Percentiles rank a stretch among this genome's conserved stretches.
These are phyloP conservation scores for Acidiella bohemica DNA, from an alignment of 495 filamentous ascomycete species.

Conservation along the genomic window DNA sequence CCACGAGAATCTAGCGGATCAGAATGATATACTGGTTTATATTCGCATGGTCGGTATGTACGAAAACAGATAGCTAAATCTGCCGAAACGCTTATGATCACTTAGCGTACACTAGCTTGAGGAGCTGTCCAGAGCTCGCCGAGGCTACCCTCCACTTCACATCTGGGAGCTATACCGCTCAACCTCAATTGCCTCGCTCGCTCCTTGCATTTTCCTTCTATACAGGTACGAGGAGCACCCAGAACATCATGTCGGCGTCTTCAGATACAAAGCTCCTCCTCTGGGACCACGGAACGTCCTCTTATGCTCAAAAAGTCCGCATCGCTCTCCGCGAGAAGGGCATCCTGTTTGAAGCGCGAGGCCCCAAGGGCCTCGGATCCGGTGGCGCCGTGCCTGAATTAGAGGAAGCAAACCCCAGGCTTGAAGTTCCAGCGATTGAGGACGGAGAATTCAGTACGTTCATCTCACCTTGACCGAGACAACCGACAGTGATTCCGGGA, in stretches of 20 bases:
- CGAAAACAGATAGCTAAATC: neutral
- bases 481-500: no score
- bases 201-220: no score
- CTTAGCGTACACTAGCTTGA: no score
- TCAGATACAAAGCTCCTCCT: slow-evolving; percentile 9
- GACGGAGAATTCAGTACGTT: slow-evolving; percentile 16
- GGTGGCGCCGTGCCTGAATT: slow-evolving; percentile 1
- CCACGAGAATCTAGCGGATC: slow-evolving; percentile 7
- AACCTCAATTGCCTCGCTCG: no score
- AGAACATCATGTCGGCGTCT: slow-evolving; percentile 2
- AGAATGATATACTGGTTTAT: no score
- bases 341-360: slow-evolving; percentile 6
- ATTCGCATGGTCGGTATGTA: no score
- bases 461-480: no score
- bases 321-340: slow-evolving; percentile 14
- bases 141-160: neutral
- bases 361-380: slow-evolving; percentile 10
- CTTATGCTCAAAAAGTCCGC: slow-evolving; percentile 16
- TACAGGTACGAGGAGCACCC: no score
- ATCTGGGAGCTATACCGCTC: no score
- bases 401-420: slow-evolving; percentile 4
- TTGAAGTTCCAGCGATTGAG: slow-evolving; percentile 14
- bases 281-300: slow-evolving; percentile 9
- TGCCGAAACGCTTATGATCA: neutral
- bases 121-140: no score